Conservation (phyloP, 148 eudicot species). For the Camellia sinensis region DNA sequence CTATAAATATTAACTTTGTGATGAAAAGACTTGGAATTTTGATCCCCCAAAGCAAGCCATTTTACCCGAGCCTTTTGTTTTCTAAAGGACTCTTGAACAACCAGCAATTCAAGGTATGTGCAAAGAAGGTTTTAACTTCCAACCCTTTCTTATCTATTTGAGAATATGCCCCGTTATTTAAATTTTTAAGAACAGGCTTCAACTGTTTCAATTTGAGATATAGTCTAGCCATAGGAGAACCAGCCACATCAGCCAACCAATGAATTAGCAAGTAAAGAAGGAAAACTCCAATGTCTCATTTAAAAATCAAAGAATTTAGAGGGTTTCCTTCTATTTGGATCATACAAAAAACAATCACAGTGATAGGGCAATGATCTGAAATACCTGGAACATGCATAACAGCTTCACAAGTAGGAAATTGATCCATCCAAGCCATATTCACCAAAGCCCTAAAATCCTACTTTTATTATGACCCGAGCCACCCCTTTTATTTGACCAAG, state of each 20-base stretch:
- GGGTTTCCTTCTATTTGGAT: background rate
- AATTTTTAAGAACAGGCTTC: no score
- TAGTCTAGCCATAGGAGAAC: background rate
- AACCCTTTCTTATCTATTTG: no score
- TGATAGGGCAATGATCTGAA: background rate
- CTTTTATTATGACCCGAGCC: background rate
- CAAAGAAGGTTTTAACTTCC: no score
- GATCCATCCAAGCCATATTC: background rate
- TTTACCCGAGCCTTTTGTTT: no score
- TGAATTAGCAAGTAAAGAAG: background rate
- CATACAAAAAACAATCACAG: background rate
- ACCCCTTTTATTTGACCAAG: background rate
- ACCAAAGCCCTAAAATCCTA: background rate
- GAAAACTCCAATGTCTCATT: background rate
- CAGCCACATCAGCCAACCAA: background rate
- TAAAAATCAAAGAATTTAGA: background rate
- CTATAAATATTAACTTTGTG: no score
- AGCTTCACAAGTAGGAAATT: background rate
- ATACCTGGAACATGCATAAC: background rate
- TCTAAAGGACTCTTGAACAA: no score
- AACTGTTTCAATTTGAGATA: no score
- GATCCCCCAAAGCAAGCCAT: no score
- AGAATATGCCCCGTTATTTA: no score
- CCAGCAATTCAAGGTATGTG: no score
- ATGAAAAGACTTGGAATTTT: no score